Evolutionary conservation across 176 grass and related monocot species (phyloP), one percentile per base, ranked within the genome.

Genomic region (Carex littledalei): DNA sequence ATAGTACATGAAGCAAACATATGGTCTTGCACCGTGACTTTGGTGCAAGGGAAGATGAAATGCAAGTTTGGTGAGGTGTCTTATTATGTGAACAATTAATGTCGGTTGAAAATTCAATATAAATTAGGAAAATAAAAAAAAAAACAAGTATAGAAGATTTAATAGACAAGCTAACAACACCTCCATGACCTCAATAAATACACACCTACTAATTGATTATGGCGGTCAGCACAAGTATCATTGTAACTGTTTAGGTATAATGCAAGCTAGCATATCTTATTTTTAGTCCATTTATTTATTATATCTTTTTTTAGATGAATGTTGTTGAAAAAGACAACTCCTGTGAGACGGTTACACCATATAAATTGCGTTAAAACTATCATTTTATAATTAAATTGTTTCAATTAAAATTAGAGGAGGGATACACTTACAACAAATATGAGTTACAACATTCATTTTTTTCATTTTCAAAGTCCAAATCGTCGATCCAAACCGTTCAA

Each of bases 161-260:
- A 83, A 83, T 69, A 83, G 81, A 83, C 81, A 83, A 20, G 39
- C 64, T 69, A 83, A 83, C 81, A 67, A 54, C 49, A 83, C 7
- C 21, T 68, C 41, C 81, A 83, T 63, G 43, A 67, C 61, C 43
- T 69, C 81, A 83, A 52, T 83, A 83, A 83, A 83, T 83, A 54
- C 11, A 68, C 81, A 66, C 32, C 62, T 21, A 63, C 81, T 68
- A 56, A 45, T 35, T 67, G 43, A 69, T 69, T 83, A 67, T 83
- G 61, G n/a, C 8, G 26, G 63, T 53, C 72, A 83, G 17, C 24
- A 83, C 21, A 65, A 52, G 17, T 26, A 83, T 65, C 41, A 66
- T 83, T 10, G 20, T 9, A 78, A 78, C 74, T 78, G 74, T 78
- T 78, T 78, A 55, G 22, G 31, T 78, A 55, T 77, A 57, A 57